phyloP scores from a whole-genome alignment of 2,329 filamentous ascomycete species.

The Ascosphaera pollenicola region DNA sequence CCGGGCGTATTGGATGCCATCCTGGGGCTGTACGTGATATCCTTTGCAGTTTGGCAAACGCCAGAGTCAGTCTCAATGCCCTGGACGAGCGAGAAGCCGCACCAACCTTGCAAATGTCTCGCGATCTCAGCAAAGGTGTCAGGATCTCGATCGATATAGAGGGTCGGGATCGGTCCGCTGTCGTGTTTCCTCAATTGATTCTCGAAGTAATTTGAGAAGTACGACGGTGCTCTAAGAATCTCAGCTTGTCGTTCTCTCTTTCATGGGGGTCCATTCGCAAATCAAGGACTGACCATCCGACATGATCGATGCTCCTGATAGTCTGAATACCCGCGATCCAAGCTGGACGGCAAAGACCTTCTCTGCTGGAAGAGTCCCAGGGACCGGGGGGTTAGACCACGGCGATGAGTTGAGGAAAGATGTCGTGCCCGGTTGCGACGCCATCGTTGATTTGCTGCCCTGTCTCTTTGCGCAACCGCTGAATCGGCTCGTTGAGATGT shows the following conservation, averaged over 20 bases:
- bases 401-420: too few species aligned
- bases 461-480: too few species aligned
- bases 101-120: constrained; percentile 54
- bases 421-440: too few species aligned
- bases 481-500: too few species aligned
- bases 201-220: constrained; percentile 86
- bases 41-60: constrained; percentile 20
- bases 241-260: constrained; percentile 18
- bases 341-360: constrained; percentile 52
- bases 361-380: constrained; percentile 25
- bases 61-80: constrained; percentile 1
- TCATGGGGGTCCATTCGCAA: not conserved
- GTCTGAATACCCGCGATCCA: constrained; percentile 42
- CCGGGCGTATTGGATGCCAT: constrained; percentile 74
- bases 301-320: constrained; percentile 47
- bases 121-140: constrained; percentile 75
- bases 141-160: constrained; percentile 91
- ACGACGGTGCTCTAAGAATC: constrained; percentile 58
- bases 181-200: constrained; percentile 50
- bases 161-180: constrained; percentile 42
- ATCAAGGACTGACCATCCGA: constrained; percentile 39
- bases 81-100: too few species aligned
- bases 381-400: not conserved
- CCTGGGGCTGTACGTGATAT: constrained; percentile 63
- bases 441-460: too few species aligned